phyloP scores from a whole-genome alignment of 306 rosid genomes.

The Cucumis hystrix region DNA sequence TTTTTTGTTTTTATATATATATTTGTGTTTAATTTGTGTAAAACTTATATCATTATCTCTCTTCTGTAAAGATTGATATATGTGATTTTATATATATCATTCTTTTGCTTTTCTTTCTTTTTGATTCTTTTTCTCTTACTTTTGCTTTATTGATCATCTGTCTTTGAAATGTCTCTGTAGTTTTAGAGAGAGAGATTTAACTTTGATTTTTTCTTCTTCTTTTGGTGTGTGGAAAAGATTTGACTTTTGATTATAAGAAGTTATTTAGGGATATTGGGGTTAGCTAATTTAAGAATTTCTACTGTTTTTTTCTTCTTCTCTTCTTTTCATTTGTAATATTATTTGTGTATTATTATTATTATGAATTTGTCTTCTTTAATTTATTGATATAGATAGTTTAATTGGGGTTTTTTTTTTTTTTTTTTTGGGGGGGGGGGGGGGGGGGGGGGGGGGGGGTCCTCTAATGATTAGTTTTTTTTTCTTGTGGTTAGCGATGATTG shows the following conservation, averaged over 20 bases:
- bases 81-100: constrained; percentile 1
- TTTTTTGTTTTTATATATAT: not conserved
- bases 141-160: not conserved
- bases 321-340: not conserved
- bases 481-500: not conserved
- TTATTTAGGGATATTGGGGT: not conserved
- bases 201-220: not conserved
- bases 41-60: not conserved
- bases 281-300: not conserved
- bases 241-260: not conserved
- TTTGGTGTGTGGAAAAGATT: not conserved
- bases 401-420: not conserved
- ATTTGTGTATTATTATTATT: not conserved
- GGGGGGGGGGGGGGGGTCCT: no score
- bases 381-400: not conserved
- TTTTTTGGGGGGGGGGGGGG: no score
- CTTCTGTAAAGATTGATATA: constrained; percentile 3
- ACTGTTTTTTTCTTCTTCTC: not conserved
- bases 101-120: not conserved
- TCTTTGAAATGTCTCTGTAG: not conserved
- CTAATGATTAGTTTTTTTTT: not conserved
- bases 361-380: not conserved
- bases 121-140: not conserved
- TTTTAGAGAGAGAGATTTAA: not conserved
- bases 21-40: not conserved